phyloP scores from a whole-genome alignment of 2,329 filamentous ascomycete species.

The Cladophialophora immunda region DNA sequence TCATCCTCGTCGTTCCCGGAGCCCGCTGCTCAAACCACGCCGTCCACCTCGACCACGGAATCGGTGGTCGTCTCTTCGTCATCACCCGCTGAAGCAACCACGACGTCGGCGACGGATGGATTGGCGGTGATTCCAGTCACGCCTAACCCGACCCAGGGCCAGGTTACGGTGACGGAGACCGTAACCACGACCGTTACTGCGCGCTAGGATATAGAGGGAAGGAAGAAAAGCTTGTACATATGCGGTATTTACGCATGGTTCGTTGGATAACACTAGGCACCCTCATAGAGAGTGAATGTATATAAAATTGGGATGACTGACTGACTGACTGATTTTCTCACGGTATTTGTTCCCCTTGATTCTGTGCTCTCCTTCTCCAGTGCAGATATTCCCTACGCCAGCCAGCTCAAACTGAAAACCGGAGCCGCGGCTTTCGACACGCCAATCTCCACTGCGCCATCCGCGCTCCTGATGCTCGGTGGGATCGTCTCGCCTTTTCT shows the following conservation, averaged over 20 bases:
- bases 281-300: background rate
- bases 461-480: slow-evolving; percentile 63
- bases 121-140: slow-evolving; percentile 18
- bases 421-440: slow-evolving; percentile 12
- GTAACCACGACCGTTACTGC: slow-evolving; percentile 29
- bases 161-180: slow-evolving; percentile 23
- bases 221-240: background rate
- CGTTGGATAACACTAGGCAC: no score
- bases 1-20: background rate
- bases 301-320: background rate
- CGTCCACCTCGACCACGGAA: background rate
- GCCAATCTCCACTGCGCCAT: slow-evolving; percentile 62
- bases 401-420: slow-evolving; percentile 6
- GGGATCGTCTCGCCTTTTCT: slow-evolving; percentile 64
- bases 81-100: background rate
- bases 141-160: slow-evolving; percentile 3
- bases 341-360: background rate
- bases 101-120: slow-evolving; percentile 1
- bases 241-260: no score
- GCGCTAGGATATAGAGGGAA: slow-evolving; percentile 3
- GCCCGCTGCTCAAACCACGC: background rate
- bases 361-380: background rate
- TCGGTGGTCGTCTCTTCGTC: background rate
- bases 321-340: background rate
- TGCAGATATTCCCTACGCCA: background rate